Base-by-base conservation (phyloP, 192 early-diverging fungal species). In the Podila epicladia region DNA sequence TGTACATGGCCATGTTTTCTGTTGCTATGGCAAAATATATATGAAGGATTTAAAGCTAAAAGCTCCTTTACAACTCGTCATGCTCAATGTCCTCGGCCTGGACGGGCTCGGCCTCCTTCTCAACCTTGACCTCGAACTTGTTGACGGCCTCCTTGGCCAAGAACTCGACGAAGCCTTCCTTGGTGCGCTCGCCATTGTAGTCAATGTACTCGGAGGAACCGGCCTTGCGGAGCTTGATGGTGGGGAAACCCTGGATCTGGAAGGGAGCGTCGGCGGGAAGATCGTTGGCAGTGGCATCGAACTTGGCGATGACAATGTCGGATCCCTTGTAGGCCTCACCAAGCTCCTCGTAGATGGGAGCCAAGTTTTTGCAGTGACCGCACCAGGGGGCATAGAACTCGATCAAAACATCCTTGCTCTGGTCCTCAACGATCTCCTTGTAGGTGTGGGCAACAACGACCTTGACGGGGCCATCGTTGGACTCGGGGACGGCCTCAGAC, bases 211-310 rank as follows among this genome's bases (percentile, higher is more conserved):
- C 90, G 3, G 75, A 69, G 22, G 72, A 65, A 26, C 90, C 89
- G 50, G 92, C 95, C 86, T 96, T 95, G 88, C 96, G 90, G 69
- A 98, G 86, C 82, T 94, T 94, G 65, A 99, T 89, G 60, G 97
- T 99, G 51, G 97, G 97, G 94, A 98, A 99, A 26, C 96, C 97
- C 74, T 93, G 73, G 73, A 99, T 72, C 61, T 89, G 79, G 84
- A 97, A 92, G 9, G 85, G 75, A 65, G 84, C 78, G 73, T 72
- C 69, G 9, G 89, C 71, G 20, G 97, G 97, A 58, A 98, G 73
- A 62, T 99, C 97, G 86, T 99, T 99, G 70, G 91, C 95, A 53
- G 95, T 96, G 69, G 90, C 95, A 82, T 99, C 97, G 90, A 98
- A 91, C 91, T 99, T 99, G 82, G 97, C 95, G 48, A 90, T 85